A percentile compares a stretch with the other conserved stretches of the same genome.
These are phyloP conservation scores for Cercospora janseana DNA, from an alignment of 2,329 filamentous ascomycete genomes.

Conservation along the genomic window DNA sequence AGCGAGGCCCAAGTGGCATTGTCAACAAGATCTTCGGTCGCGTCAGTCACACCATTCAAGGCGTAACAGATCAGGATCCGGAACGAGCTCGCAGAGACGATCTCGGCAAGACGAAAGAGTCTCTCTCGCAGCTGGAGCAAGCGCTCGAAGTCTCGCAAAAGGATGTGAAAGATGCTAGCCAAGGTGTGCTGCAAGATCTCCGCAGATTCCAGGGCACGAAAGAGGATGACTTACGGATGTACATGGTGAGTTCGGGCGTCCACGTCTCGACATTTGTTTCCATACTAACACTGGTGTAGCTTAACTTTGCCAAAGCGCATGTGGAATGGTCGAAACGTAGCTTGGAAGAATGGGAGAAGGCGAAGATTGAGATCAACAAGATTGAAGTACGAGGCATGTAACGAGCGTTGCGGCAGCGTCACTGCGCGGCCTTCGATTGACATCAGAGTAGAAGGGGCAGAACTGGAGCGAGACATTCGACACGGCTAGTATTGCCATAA, in stretches of 20 bases:
- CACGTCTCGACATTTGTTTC: not conserved
- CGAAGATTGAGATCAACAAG: slow-evolving; percentile 80
- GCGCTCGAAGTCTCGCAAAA: slow-evolving; percentile 83
- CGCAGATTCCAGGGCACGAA: slow-evolving; percentile 94
- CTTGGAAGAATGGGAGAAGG: slow-evolving; percentile 89
- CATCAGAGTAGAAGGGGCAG: too few species aligned
- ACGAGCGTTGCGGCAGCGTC: too few species aligned
- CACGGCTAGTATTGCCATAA: too few species aligned
- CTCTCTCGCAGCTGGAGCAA: slow-evolving; percentile 81
- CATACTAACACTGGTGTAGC: slow-evolving; percentile 49
- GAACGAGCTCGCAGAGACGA: slow-evolving; percentile 88
- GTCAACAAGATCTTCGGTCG: slow-evolving; percentile 91
- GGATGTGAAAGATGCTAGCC: slow-evolving; percentile 90
- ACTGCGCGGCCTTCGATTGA: too few species aligned
- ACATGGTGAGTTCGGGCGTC: slow-evolving; percentile 71
- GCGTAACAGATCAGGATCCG: slow-evolving; percentile 92
- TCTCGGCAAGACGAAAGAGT: slow-evolving; percentile 93
- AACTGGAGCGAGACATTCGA: too few species aligned
- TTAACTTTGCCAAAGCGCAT: slow-evolving; percentile 88
- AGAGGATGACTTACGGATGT: slow-evolving; percentile 86
- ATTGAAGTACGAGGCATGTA: slow-evolving; percentile 57
- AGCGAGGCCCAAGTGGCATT: slow-evolving; percentile 81
- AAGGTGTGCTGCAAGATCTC: slow-evolving; percentile 82
- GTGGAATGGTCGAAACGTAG: slow-evolving; percentile 92
- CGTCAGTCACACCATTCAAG: slow-evolving; percentile 91